Percentiles rank a stretch among this genome's conserved stretches.
phyloP scores from a whole-genome alignment of 2,329 filamentous ascomycete species.

The Penicillium sp. region DNA sequence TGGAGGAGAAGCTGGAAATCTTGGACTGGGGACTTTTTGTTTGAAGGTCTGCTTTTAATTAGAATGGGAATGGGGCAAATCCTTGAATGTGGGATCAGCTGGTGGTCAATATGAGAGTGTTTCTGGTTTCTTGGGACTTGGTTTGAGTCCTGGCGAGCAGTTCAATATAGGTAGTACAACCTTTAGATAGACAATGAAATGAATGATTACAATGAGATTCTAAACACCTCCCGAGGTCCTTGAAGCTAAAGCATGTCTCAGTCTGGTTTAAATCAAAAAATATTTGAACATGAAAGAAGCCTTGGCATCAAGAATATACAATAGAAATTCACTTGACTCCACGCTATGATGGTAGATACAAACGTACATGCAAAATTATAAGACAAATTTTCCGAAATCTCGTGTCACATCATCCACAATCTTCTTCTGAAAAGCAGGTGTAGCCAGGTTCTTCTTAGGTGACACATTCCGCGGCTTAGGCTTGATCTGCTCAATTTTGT shows the following conservation, averaged over 20 bases:
- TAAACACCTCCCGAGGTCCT: background rate
- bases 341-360: background rate
- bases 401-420: conserved; percentile 9
- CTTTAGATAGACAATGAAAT: background rate
- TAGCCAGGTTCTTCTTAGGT: conserved; percentile 23
- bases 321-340: background rate
- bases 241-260: background rate
- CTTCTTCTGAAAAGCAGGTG: conserved; percentile 3
- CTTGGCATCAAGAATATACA: background rate
- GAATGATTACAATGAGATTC: background rate
- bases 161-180: background rate
- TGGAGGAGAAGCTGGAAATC: conserved; percentile 73
- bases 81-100: background rate
- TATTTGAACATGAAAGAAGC: background rate
- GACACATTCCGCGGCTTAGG: conserved; percentile 63
- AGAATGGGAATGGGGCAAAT: background rate
- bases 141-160: background rate
- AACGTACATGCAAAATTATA: conserved; percentile 1
- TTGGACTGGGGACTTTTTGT: conserved; percentile 77
- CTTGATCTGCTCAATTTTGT: conserved; percentile 71
- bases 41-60: conserved; percentile 4
- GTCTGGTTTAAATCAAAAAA: background rate
- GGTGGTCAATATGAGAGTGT: background rate
- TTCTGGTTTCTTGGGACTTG: background rate
- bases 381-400: conserved; percentile 5